Base-by-base conservation (phyloP, 805 yeast species). In the Cyberlindnera japonica region DNA sequence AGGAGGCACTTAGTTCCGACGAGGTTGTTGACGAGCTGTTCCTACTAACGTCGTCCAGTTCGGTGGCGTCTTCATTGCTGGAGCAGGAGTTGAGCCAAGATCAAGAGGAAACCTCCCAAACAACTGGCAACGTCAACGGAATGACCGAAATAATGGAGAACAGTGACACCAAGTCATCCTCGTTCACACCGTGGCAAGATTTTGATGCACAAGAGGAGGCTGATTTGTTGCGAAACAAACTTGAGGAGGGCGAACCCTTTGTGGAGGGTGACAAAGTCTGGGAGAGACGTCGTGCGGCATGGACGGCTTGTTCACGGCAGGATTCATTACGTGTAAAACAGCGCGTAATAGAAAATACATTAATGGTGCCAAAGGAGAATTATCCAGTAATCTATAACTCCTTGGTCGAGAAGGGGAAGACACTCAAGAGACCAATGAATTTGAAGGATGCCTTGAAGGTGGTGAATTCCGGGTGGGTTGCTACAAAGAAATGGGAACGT, bases 401-500 rank as follows among this genome's bases (percentile, higher is more conserved):
- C 48, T 65, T 91, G 51, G 83, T 90, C 20, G 75, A 81, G 32
- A 81, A 83, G 54, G 81, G 81, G 26, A 79, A 79, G 51, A 71
- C 76, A 6, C 69, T 91, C 53, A 81, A 77, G 53, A 68, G 68
- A 41, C 85, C 89, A 13, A 68, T 91, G 63, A 87, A 85, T 59
- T 71, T 91, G 52, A 69, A 68, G 43, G 95, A 88, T 58, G 77
- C 84, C 30, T 58, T 88, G 37, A 73, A 74, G 48, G 75, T 90
- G 18, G 73, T 90, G 30, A 79, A 86, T 53, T 76, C 83, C 4
- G 96, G 96, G 15, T 90, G 98, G 98, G 71, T 74, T 13, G 81
- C 79, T 44, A 78, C 78, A 17, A 87, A 81, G 37, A 76, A 78
- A 49, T 90, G 93, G 91, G 82, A 75, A 43, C 63, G 68, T 24